Evolutionary conservation across 2,329 filamentous ascomycete species (phyloP).

Genomic region (Penicillium sp.): DNA sequence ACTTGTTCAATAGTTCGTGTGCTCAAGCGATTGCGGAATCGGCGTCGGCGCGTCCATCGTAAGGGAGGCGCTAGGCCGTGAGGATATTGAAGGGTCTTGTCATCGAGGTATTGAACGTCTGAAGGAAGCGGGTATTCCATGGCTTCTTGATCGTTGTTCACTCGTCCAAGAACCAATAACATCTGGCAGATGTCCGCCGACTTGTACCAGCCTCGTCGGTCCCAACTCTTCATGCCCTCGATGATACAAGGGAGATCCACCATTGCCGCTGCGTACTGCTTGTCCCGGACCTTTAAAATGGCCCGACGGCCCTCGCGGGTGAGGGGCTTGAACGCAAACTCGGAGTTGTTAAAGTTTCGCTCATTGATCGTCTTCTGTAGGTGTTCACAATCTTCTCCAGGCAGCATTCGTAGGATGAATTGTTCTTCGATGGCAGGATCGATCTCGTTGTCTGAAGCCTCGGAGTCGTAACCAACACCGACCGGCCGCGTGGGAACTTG

Average conservation of each 20-base stretch:
- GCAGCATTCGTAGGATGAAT: constrained; percentile 84
- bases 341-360: constrained; percentile 75
- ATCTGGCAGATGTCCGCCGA: constrained; percentile 87
- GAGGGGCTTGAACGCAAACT: constrained; percentile 79
- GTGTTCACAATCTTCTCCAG: constrained; percentile 83
- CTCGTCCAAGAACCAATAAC: constrained; percentile 73
- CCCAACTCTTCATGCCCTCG: constrained; percentile 92
- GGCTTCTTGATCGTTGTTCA: constrained; percentile 67
- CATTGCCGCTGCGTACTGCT: constrained; percentile 73
- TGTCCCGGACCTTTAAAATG: constrained; percentile 67
- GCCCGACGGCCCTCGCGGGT: constrained; percentile 69
- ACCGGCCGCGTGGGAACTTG: constrained; percentile 67
- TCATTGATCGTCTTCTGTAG: constrained; percentile 74
- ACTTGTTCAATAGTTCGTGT: constrained; percentile 84
- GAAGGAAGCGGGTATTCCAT: constrained; percentile 67
- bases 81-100: constrained; percentile 71
- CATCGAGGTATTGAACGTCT: constrained; percentile 60
- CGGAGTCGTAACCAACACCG: constrained; percentile 94
- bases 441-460: constrained; percentile 83
- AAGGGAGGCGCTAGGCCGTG: constrained; percentile 87
- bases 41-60: constrained; percentile 77
- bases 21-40: constrained; percentile 80
- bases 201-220: constrained; percentile 84
- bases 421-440: constrained; percentile 90
- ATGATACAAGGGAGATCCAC: constrained; percentile 85